Base-by-base conservation (phyloP, 1,139 yeast species). In the Taiozyma sp. region DNA sequence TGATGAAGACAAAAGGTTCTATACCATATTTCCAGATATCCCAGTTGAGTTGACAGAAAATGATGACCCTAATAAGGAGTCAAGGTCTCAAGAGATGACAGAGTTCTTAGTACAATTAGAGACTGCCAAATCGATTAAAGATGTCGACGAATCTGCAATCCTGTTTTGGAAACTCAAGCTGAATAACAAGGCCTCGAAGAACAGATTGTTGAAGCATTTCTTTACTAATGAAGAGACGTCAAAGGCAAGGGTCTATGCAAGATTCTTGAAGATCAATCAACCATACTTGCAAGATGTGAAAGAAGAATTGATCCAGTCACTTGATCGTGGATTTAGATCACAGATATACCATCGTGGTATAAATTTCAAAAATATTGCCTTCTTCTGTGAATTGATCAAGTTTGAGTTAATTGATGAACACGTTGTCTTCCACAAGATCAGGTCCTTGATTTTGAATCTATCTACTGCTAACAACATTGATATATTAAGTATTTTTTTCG, bases 391-490 rank as follows among this genome's bases (percentile, higher is more conserved):
- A 62, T 71, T 91, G 70, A 79, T 86, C 46, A 89, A 88, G 64
- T 92, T 91, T 66, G 82, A 80, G 57, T 66, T 90, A 58, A 74
- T 91, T n/a, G 95, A 96, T 0, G 72, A 74, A 23, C 86, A 81
- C 66, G 74, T 85, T 50, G 75, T 85, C 5, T 87, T 90, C 65
- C 93, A 90, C 66, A 86, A 83, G 63, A 78, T 87, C 50, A 73
- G 87, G 55, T 70, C 75, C 2, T 69, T 86, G 55, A 79, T 85
- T 1, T 55, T 80, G 52, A 76, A 78, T 52, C 67, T 87, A 49
- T 70, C 76, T n/a, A 72, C 79, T 0, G 73, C 72, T 43, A 79
- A 79, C 57, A 86, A 85, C 60, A 75, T 87, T 51, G 95, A 87
- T 60, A 78, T 85, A 13, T 68, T 88, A 48, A 74, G 81, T 9